These are phyloP conservation scores for Eimeria maxima DNA, from an alignment of 169 alveolate species.

Conservation along the genomic window DNA sequence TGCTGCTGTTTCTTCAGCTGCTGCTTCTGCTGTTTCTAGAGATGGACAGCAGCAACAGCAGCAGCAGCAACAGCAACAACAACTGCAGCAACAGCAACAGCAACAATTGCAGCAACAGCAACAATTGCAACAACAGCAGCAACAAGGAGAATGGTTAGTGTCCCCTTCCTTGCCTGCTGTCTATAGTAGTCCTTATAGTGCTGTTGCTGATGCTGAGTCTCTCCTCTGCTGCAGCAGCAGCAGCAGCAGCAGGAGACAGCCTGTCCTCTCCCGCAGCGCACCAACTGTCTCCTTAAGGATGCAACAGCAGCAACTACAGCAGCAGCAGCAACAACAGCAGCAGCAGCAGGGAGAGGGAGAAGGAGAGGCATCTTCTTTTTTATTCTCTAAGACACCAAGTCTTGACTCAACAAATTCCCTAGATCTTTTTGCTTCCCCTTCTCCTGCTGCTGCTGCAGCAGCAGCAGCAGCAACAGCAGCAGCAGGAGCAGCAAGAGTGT, in stretches of 20 bases:
- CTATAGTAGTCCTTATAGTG: conserved; percentile 7
- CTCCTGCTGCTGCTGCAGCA: neutral
- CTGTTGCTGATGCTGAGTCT: neutral
- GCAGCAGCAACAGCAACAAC: too few species aligned
- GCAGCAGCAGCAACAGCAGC: too few species aligned
- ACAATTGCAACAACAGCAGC: neutral
- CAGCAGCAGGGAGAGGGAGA: neutral
- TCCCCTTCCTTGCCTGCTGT: conserved; percentile 23
- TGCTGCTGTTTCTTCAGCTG: too few species aligned
- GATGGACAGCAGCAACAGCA: neutral
- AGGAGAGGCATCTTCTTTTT: neutral
- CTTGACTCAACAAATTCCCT: too few species aligned
- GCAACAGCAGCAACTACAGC: neutral
- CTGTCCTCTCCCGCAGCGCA: neutral
- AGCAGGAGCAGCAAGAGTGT: too few species aligned
- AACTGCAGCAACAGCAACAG: too few species aligned
- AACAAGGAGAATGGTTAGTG: neutral
- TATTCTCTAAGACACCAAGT: neutral
- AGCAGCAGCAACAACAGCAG: neutral
- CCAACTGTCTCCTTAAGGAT: neutral
- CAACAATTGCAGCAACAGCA: conserved; percentile 56
- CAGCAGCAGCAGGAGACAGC: conserved; percentile 18
- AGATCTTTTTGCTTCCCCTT: neutral
- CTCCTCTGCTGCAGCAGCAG: neutral
- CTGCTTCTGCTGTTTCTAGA: too few species aligned